phyloP scores from a whole-genome alignment of 2,329 filamentous ascomycete species.

The Ceratocystis smalleyi region DNA sequence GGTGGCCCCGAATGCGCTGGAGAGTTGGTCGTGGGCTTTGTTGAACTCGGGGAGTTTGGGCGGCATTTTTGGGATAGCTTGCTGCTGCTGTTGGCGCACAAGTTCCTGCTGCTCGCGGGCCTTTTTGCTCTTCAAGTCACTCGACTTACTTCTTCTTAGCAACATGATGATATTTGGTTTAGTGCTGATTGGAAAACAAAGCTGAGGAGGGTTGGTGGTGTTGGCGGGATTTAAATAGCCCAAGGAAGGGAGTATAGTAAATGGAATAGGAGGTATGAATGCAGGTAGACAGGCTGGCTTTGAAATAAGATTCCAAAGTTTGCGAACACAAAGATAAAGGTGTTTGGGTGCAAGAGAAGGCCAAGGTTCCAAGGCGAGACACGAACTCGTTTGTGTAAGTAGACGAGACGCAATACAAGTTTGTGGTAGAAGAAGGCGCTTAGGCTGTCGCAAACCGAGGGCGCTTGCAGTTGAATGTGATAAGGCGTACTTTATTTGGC shows the following conservation, averaged over 20 bases:
- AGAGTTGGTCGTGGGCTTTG: constrained; percentile 33
- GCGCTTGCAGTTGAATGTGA: neutral
- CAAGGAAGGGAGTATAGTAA: too few species aligned
- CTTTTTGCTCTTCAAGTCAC: constrained; percentile 48
- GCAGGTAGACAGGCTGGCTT: neutral
- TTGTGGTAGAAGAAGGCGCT: neutral
- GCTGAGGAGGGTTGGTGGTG: neutral
- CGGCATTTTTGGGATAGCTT: constrained; percentile 31
- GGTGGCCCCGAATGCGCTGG: constrained; percentile 35
- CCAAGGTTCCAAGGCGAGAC: too few species aligned
- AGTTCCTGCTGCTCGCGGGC: constrained; percentile 43
- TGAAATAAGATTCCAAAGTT: neutral
- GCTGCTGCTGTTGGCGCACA: constrained; percentile 33
- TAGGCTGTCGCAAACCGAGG: constrained; percentile 1
- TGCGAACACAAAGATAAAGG: neutral
- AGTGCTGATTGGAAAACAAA: neutral
- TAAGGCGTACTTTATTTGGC: neutral
- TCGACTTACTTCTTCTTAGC: constrained; percentile 52
- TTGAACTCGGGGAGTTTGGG: constrained; percentile 39
- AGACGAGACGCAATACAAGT: neutral
- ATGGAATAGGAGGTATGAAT: neutral
- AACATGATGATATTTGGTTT: constrained; percentile 38
- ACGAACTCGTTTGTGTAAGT: neutral
- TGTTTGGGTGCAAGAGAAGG: neutral
- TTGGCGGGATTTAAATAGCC: neutral